A percentile compares a stretch with the other conserved stretches of the same genome.
Evolutionary conservation across 1,139 yeast genomes (phyloP).

Genomic region (Geotrichum macrosporum): DNA sequence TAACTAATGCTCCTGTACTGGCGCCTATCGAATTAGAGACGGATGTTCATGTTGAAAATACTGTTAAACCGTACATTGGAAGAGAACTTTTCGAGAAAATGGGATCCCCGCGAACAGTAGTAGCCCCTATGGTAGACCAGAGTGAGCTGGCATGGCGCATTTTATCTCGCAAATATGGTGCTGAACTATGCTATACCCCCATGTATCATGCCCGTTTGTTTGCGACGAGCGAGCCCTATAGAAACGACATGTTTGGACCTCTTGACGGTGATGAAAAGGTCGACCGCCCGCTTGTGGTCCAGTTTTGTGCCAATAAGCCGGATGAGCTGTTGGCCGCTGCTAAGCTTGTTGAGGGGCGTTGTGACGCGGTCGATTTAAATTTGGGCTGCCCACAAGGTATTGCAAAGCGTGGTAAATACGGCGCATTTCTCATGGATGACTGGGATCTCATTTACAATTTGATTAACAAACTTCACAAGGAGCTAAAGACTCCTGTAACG

Average conservation of each 20-base stretch:
- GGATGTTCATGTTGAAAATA: too few species aligned
- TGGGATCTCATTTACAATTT: conserved; percentile 78
- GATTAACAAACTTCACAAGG: conserved; percentile 66
- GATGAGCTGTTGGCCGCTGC: conserved; percentile 80
- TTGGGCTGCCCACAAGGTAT: conserved; percentile 98
- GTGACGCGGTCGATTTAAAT: conserved; percentile 95
- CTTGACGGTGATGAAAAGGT: conserved; percentile 62
- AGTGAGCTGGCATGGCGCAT: conserved; percentile 95
- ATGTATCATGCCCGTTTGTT: conserved; percentile 93
- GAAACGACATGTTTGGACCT: conserved; percentile 69
- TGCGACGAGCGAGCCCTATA: conserved; percentile 76
- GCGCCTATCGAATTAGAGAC: too few species aligned
- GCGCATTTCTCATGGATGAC: conserved; percentile 94
- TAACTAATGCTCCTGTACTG: neutral
- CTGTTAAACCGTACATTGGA: too few species aligned
- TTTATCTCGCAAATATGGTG: conserved; percentile 82
- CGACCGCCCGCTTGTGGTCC: conserved; percentile 86
- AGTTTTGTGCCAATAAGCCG: conserved; percentile 95
- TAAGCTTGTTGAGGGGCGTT: conserved; percentile 65
- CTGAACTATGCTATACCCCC: conserved; percentile 91
- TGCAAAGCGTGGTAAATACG: conserved; percentile 90
- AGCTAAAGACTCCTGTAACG: conserved; percentile 81
- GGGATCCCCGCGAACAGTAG: conserved; percentile 75
- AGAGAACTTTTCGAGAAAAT: conserved; percentile 64
- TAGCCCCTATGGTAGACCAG: conserved; percentile 99